Evolutionary conservation across 306 rosid genomes (phyloP), one percentile per base, ranked within the genome.

Genomic region (Sphenostylis stenocarpa): DNA sequence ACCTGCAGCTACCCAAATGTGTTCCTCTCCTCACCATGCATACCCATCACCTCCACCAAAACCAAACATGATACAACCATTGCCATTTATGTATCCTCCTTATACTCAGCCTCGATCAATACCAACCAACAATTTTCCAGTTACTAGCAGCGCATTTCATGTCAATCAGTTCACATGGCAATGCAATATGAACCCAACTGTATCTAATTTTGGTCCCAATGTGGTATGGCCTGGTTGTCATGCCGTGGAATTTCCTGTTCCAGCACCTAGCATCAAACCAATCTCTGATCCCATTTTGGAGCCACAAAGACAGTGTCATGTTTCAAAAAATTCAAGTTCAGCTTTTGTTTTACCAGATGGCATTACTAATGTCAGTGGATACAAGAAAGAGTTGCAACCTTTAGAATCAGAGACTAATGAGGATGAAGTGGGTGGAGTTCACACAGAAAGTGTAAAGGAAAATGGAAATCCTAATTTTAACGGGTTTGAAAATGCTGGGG

Each of bases 11-110:
- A 89, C 56, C 76, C 87, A 91, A 62, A 77, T 88, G 84, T 87
- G 97, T 89, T 87, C 97, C 62, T 90, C 97, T 68, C 90, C 96
- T 66, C 97, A 88, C 80, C 92, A 90, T 55, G 82, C 82, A 9
- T 92, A 83, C 81, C 92, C 88, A 52, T 90, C 97, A 49, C 90
- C 94, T 74, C 96, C 97, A 51, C 78, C 86, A 20, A 88, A 92
- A 21, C 97, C 97, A 20, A 89, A 86, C 83, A 87, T 92, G 91
- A 92, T 92, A 39, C 97, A 90, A 43, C 86, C 96, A 56, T 76
- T 92, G 85, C 92, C 92, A 67, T 90, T 86, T 69, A 78, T 92
- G 55, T 92, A 80, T 78, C 90, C 97, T 84, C 85, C 91, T 62
- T 90, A 85, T 68, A 78, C 81, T 76, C 97, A 83, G 81, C 82